Evolutionary conservation across 192 early-diverging fungal species (phyloP).

Genomic region (Coemansia sp.): DNA sequence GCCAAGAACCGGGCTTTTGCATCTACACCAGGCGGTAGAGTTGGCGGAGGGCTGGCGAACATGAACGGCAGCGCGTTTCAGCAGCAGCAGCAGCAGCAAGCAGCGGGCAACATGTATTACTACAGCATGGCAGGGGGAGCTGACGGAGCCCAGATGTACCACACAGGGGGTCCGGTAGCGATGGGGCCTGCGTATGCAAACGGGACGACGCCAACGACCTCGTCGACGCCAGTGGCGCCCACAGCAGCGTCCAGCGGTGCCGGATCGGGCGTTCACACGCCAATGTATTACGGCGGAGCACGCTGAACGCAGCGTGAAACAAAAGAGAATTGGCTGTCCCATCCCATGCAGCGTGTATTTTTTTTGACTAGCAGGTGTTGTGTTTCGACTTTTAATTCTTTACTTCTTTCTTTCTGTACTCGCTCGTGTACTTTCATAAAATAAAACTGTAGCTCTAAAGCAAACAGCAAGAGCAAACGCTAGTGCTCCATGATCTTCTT

Average conservation of each 20-base stretch:
- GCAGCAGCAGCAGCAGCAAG: slow-evolving; percentile 18
- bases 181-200: slow-evolving; percentile 28
- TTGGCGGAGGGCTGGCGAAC: not conserved
- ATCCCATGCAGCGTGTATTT: not conserved
- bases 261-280: slow-evolving; percentile 1
- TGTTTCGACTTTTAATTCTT: slow-evolving; percentile 8
- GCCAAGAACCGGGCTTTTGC: slow-evolving; percentile 20
- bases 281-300: slow-evolving; percentile 3
- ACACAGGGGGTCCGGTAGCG: slow-evolving; percentile 9
- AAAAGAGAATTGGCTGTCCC: no score
- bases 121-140: slow-evolving; percentile 34
- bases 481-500: not conserved
- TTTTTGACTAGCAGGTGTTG: not conserved
- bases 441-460: not conserved
- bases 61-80: slow-evolving; percentile 16
- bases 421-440: slow-evolving; percentile 5
- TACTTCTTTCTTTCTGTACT: slow-evolving; percentile 19
- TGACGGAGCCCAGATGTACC: slow-evolving; percentile 26
- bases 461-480: not conserved
- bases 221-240: slow-evolving; percentile 1
- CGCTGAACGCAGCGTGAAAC: not conserved
- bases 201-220: not conserved
- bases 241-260: slow-evolving; percentile 1
- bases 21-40: not conserved
- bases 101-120: slow-evolving; percentile 32